Evolutionary conservation across 768 basidiomycete species (phyloP).

Genomic region (Mycena rebaudengoi): DNA sequence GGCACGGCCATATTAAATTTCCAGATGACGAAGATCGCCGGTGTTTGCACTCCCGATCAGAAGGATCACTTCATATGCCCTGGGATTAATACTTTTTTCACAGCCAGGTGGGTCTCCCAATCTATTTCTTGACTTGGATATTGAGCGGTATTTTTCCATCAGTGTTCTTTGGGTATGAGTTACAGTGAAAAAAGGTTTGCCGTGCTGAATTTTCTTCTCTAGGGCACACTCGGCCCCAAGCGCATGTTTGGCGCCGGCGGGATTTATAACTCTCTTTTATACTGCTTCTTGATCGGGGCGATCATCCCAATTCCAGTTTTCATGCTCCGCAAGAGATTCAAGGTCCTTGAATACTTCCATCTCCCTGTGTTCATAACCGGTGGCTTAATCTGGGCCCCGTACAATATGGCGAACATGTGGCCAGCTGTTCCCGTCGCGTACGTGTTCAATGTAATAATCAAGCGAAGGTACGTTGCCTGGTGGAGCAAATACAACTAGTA

Average conservation of each 20-base stretch:
- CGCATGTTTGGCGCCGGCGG: conserved; percentile 43
- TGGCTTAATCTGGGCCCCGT: conserved; percentile 20
- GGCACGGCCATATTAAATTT: conserved; percentile 38
- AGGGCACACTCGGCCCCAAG: conserved; percentile 39
- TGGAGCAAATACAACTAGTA: conserved; percentile 42
- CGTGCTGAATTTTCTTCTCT: conserved; percentile 3
- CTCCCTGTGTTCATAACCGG: not conserved
- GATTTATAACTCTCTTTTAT: conserved; percentile 35
- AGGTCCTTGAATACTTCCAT: not conserved
- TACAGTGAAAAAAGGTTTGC: too few species aligned
- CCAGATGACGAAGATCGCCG: conserved; percentile 38
- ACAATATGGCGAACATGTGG: conserved; percentile 27
- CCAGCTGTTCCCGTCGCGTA: conserved; percentile 32
- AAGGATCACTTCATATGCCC: conserved; percentile 45
- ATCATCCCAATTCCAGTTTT: conserved; percentile 43
- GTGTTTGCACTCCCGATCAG: conserved; percentile 44
- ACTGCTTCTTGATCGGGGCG: conserved; percentile 45
- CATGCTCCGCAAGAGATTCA: conserved; percentile 12
- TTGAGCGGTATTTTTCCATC: too few species aligned
- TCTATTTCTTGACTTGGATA: too few species aligned
- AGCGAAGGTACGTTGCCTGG: conserved; percentile 34
- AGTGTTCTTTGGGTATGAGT: too few species aligned
- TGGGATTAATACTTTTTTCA: conserved; percentile 48
- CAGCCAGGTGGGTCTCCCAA: conserved; percentile 29
- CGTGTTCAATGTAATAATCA: conserved; percentile 36